Conservation (phyloP, 305 asterid genomes). For the Euphrasia arctica region DNA sequence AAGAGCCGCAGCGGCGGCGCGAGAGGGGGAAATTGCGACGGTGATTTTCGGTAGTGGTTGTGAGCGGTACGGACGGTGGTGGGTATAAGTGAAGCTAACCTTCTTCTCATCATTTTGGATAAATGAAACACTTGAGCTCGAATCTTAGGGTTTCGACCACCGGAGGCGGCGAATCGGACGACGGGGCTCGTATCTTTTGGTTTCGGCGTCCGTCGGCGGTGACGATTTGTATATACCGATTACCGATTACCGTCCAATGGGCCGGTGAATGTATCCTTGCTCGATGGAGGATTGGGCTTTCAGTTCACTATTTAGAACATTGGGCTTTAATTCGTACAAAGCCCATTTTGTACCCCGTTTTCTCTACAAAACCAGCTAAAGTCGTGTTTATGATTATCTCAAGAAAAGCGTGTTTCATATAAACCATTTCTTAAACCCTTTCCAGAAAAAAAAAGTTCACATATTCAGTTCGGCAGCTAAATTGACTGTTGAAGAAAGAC, state of each 20-base stretch:
- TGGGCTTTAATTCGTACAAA: too few relatives aligned
- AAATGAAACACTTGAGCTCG: neutral
- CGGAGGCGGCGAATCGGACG: neutral
- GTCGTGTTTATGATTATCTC: too few relatives aligned
- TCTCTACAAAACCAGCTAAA: too few relatives aligned
- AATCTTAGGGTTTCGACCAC: neutral
- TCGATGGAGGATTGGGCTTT: neutral
- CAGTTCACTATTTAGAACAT: too few relatives aligned
- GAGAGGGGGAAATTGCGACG: conserved; percentile 23
- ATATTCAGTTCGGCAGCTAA: conserved; percentile 11
- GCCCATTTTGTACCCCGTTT: too few relatives aligned
- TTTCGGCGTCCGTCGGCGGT: neutral
- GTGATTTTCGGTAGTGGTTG: conserved; percentile 25
- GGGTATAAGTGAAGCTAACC: conserved; percentile 40
- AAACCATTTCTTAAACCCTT: conserved; percentile 25
- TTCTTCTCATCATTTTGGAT: conserved; percentile 52
- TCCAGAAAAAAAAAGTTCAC: conserved; percentile 7
- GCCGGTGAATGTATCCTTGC: neutral
- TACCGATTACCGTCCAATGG: neutral
- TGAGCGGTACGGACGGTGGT: conserved; percentile 30
- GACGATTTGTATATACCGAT: neutral
- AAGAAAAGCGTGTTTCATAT: neutral
- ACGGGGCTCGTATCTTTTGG: neutral
- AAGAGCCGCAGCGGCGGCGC: conserved; percentile 23
- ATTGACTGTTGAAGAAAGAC: neutral